These are phyloP conservation scores for Pleoardoris graminearum DNA, from an alignment of 2,329 filamentous ascomycete species.

Conservation along the genomic window DNA sequence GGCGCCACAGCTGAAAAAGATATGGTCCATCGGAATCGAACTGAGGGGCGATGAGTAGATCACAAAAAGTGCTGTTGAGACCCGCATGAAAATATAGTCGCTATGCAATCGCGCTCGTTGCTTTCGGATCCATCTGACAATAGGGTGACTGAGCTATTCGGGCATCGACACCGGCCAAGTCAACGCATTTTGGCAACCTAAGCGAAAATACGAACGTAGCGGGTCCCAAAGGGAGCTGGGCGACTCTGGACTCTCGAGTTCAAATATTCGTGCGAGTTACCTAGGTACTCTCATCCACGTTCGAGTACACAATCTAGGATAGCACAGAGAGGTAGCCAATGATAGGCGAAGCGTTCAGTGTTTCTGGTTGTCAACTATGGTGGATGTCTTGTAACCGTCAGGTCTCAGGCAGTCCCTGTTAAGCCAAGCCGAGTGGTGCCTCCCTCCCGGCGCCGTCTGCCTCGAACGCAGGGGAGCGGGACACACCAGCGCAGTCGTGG, in stretches of 20 bases:
- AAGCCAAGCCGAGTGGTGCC: too few species aligned
- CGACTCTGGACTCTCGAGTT: not conserved
- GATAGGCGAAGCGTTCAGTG: too few species aligned
- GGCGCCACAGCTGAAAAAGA: not conserved
- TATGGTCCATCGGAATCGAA: not conserved
- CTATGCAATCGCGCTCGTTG: not conserved
- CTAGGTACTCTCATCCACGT: too few species aligned
- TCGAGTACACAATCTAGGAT: too few species aligned
- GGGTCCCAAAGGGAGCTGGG: not conserved
- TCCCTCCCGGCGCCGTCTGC: too few species aligned
- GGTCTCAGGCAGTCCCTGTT: too few species aligned
- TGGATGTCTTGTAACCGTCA: too few species aligned
- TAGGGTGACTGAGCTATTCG: not conserved
- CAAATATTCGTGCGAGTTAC: too few species aligned
- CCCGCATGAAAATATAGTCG: not conserved
- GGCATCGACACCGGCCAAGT: not conserved
- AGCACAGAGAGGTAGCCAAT: too few species aligned
- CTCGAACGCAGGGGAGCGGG: too few species aligned
- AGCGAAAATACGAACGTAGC: slow-evolving; percentile 7
- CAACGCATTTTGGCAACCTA: slow-evolving; percentile 6
- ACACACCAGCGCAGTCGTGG: too few species aligned
- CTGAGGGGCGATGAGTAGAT: not conserved
- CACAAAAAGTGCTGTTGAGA: not conserved
- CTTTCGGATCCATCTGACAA: not conserved
- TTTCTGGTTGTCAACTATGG: too few species aligned